phyloP scores from a whole-genome alignment of 768 basidiomycete genomes.

The Tulasnella calospora region DNA sequence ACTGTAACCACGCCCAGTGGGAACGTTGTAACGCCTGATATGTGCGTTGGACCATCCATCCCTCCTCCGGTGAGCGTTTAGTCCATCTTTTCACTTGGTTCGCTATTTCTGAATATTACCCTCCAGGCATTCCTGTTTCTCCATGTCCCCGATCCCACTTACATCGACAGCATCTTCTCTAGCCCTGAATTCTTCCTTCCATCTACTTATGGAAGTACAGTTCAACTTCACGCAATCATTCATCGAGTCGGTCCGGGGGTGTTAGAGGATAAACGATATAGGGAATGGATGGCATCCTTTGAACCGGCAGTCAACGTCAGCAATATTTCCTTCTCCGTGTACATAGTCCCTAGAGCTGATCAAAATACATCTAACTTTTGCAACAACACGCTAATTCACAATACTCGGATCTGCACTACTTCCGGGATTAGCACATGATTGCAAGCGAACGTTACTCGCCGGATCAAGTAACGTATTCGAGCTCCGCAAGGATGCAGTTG shows the following conservation, averaged over 20 bases:
- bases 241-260: slow-evolving; percentile 71
- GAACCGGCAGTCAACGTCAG: slow-evolving; percentile 56
- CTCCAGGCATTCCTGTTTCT: slow-evolving; percentile 58
- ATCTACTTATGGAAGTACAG: slow-evolving; percentile 42
- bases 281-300: slow-evolving; percentile 66
- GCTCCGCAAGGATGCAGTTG: slow-evolving; percentile 65
- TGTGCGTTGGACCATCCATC: slow-evolving; percentile 30
- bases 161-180: slow-evolving; percentile 54
- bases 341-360: not conserved
- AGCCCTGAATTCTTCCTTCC: slow-evolving; percentile 42
- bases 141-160: slow-evolving; percentile 60
- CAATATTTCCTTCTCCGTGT: not conserved
- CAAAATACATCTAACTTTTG: not conserved
- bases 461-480: slow-evolving; percentile 69
- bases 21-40: slow-evolving; percentile 32
- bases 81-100: not conserved
- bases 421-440: slow-evolving; percentile 58
- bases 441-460: slow-evolving; percentile 57
- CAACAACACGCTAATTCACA: not conserved
- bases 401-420: not conserved
- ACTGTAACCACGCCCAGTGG: slow-evolving; percentile 41
- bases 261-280: slow-evolving; percentile 63
- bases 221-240: slow-evolving; percentile 51
- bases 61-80: slow-evolving; percentile 33
- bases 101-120: not conserved